Percentiles rank a stretch among this genome's conserved stretches.
phyloP scores from a whole-genome alignment of 2,329 filamentous ascomycete genomes.

The Ophioceras dolichostomum region DNA sequence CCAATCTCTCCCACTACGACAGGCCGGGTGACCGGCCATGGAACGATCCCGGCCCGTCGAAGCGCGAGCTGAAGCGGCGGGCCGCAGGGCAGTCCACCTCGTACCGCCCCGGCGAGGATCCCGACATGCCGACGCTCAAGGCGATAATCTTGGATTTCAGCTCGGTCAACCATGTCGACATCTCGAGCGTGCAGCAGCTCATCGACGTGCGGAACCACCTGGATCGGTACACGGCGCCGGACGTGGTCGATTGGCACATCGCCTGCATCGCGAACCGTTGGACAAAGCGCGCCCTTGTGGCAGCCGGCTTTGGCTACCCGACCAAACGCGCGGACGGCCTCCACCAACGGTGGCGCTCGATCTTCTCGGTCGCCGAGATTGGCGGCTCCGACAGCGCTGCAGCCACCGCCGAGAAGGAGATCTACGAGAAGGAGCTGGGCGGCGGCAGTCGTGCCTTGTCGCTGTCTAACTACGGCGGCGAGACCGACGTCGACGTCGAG shows the following conservation, averaged over 20 bases:
- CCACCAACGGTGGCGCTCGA: conserved; percentile 74
- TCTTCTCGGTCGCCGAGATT: conserved; percentile 86
- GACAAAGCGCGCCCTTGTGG: conserved; percentile 42
- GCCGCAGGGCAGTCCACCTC: conserved; percentile 7
- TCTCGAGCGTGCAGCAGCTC: conserved; percentile 44
- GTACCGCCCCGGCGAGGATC: conserved; percentile 7
- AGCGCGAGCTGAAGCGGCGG: conserved; percentile 18
- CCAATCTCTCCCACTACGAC: conserved; percentile 53
- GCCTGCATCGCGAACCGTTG: conserved; percentile 42
- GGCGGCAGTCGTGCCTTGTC: conserved; percentile 3
- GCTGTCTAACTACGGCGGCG: conserved; percentile 4
- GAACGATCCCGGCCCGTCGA: conserved; percentile 79
- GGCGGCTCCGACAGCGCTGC: conserved; percentile 58
- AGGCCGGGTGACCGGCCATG: conserved; percentile 72
- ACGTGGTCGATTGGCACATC: conserved; percentile 39
- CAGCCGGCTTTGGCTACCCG: conserved; percentile 49
- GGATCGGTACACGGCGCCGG: conserved; percentile 36
- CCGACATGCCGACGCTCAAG: conserved; percentile 19
- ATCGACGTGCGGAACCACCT: conserved; percentile 42
- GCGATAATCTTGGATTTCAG: conserved; percentile 47
- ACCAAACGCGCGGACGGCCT: conserved; percentile 36
- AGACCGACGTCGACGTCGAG: neutral
- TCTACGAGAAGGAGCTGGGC: conserved; percentile 37
- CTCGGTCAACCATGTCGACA: conserved; percentile 42
- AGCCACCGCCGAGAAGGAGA: conserved; percentile 50